Base-by-base conservation (phyloP, 257 asterid genomes). In the Solanum commersonii region DNA sequence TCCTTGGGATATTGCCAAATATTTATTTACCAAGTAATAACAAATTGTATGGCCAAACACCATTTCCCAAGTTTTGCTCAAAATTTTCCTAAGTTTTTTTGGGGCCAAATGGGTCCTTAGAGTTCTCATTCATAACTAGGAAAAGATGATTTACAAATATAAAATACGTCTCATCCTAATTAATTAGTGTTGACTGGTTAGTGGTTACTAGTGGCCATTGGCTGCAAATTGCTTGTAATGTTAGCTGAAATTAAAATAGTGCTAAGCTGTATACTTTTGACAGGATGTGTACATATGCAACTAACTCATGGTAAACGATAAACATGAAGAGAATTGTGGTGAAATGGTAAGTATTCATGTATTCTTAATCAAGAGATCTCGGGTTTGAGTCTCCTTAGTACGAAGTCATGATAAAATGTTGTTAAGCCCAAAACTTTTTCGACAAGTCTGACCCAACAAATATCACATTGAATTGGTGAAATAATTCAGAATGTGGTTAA, bases 331-430 rank as follows among this genome's bases (percentile, higher is more conserved):
- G 20, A 46, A 46, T 46, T 46, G 0, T 46, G 18, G 2, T 46
- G 6, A 14, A 46, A 20, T 46, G 20, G 5, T 46, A 46, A 46
- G 1, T 1, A 5, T 46, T 46, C 6, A 2, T 46, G 6, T 46
- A 46, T 46, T 5, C 1, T 46, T 14, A 46, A 5, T 0, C 8
- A 46, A 14, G 0, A 46, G 59, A 5, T 46, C 0, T 46, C 20
- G 20, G 6, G 18, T 46, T 46, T 13, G 20, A 15, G 0, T 4
- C 0, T 13, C 18, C 18, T 46, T 46, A 1, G 0, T 46, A 46
- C 18, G 20, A 20, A 46, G 18, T 76, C 12, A 23, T 37, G 5
- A 1, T 10, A 37, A 37, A 76, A 13, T 38, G 22, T 40, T 40
- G 44, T 9, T 40, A 40, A 9, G 65, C 65, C 65, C 63, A 52